Conservation (phyloP, 1,284 basidiomycete genomes). For the Mycosarcoma maydis region DNA sequence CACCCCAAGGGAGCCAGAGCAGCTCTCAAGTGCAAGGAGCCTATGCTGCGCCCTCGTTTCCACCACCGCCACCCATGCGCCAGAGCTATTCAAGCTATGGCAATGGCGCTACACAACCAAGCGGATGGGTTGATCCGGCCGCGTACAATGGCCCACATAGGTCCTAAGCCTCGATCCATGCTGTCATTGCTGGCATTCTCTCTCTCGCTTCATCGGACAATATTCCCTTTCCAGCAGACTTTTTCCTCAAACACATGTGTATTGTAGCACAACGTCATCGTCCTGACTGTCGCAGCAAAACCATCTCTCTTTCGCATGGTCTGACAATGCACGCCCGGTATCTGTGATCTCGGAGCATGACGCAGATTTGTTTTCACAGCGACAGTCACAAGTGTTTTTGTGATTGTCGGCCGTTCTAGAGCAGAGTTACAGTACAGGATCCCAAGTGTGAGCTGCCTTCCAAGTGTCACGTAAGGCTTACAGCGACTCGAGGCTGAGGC, state of each 20-base stretch:
- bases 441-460: too few relatives aligned
- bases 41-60: conserved; percentile 9
- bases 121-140: conserved; percentile 34
- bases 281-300: not conserved
- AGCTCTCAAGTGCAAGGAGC: conserved; percentile 3
- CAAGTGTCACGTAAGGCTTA: too few relatives aligned
- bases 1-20: conserved; percentile 12
- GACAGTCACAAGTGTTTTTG: too few relatives aligned
- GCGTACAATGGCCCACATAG: conserved; percentile 24
- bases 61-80: conserved; percentile 10
- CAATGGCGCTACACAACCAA: conserved; percentile 5
- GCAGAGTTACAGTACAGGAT: too few relatives aligned
- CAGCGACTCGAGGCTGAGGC: too few relatives aligned
- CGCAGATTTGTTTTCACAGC: too few relatives aligned
- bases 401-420: too few relatives aligned
- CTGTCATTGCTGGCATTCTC: not conserved
- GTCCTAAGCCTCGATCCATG: not conserved
- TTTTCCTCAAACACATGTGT: too few relatives aligned
- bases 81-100: conserved; percentile 14
- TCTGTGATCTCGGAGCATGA: too few relatives aligned
- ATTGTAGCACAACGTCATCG: too few relatives aligned
- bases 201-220: not conserved
- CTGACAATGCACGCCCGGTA: not conserved
- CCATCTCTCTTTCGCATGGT: too few relatives aligned
- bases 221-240: not conserved